Base-by-base conservation (phyloP, 306 rosid genomes). In the Senna tora region DNA sequence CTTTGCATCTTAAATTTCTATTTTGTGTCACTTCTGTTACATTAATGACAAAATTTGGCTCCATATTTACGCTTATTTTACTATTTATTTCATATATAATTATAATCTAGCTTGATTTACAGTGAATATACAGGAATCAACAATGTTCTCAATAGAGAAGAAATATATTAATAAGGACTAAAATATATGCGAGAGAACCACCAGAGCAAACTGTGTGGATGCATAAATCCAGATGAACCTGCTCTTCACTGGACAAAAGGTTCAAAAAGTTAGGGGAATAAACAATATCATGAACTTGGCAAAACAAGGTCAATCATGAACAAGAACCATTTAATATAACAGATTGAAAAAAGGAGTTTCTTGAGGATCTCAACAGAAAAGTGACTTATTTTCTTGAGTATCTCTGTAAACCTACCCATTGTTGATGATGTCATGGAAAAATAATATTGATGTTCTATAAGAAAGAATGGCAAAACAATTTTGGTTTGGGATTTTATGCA, bases 201-300 rank as follows among this genome's bases (percentile, higher is more conserved):
- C 96, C 88, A 91, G 77, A 56, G 92, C 97, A 80, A 94, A 94
- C 77, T 94, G 99, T 30, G 74, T 69, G 9, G 96, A 87, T 43
- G 99, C 97, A 69, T 94, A 94, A 36, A 89, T 89, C 99, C 99
- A 94, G 74, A 91, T 78, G 81, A 89, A 94, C 90, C 96, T 83
- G 92, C 97, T 85, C 71, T 77, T 85, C 88, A 91, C 99, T 94
- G 73, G 78, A 86, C 77, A 77, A 65, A 12, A 57, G 52, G 47
- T n/a, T 13, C 53, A 69, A 67, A 58, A 74, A 36, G 20, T 72
- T 79, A 30, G 79, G 67, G 50, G 30, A 16, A 36, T 47, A 21
- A 42, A 64, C 16, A 25, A 64, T 36, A 53, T 39, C 20, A n/a
- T n/a, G n/a, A n/a, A n/a, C n/a, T n/a, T n/a, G n/a, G n/a, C n/a